Evolutionary conservation across 176 grass and related monocot species (phyloP).

Genomic region (Bolboschoenus planiculmis): DNA sequence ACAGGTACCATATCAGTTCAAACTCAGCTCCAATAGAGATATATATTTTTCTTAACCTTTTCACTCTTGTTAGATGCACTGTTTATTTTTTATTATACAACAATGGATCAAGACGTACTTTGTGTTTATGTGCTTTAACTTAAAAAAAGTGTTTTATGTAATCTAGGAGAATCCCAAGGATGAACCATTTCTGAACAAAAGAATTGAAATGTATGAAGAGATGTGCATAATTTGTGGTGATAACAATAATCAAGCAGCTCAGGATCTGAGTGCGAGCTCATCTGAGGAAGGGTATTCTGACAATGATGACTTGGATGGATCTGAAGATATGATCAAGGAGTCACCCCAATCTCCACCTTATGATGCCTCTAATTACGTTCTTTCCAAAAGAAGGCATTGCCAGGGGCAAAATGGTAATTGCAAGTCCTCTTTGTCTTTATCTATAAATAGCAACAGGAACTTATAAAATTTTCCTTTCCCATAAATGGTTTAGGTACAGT

Average conservation of each 20-base stretch:
- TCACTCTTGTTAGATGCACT: background rate
- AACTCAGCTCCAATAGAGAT: background rate
- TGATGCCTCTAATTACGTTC: background rate
- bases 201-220: constrained; percentile 8
- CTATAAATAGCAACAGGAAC: background rate
- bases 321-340: background rate
- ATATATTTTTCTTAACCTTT: too few relatives aligned
- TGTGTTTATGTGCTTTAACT: background rate
- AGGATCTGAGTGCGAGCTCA: background rate
- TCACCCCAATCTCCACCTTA: background rate
- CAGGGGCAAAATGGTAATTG: constrained; percentile 9
- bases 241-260: background rate
- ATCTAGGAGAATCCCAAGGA: constrained; percentile 16
- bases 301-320: background rate
- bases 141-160: background rate
- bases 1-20: background rate
- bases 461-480: background rate
- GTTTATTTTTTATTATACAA: background rate
- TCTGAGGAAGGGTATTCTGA: constrained; percentile 5
- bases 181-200: constrained; percentile 8
- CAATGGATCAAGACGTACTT: too few relatives aligned
- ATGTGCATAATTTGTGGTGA: background rate
- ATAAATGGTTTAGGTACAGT: background rate
- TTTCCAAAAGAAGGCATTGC: background rate
- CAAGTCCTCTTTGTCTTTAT: background rate